Evolutionary conservation across 2,329 filamentous ascomycete genomes (phyloP).

Genomic region (Colletotrichum viniferum): DNA sequence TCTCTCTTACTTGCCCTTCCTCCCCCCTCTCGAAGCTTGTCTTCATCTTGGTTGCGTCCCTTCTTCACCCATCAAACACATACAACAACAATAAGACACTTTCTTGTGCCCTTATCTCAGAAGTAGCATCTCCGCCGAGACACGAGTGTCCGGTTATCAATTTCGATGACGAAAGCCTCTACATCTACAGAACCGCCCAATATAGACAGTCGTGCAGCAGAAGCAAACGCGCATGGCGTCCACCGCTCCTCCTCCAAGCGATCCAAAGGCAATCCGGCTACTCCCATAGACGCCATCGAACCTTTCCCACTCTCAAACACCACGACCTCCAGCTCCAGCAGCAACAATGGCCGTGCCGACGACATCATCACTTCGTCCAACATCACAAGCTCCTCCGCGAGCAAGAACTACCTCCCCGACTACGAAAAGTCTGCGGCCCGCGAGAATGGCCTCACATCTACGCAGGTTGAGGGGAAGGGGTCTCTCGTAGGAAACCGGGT

Average conservation of each 20-base stretch:
- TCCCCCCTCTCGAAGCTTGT: constrained; percentile 3
- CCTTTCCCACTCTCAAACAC: constrained; percentile 18
- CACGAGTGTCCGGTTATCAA: constrained; percentile 31
- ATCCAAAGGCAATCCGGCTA: constrained; percentile 37
- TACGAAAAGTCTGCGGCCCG: background rate
- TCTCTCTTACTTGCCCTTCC: constrained; percentile 1
- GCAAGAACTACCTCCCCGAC: constrained; percentile 26
- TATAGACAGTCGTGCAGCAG: constrained; percentile 61
- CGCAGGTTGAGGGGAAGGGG: constrained; percentile 60
- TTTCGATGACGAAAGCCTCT: constrained; percentile 68
- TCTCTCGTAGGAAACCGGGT: constrained; percentile 52
- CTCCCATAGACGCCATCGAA: constrained; percentile 13
- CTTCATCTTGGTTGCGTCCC: background rate
- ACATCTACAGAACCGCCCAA: constrained; percentile 56
- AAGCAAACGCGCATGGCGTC: constrained; percentile 60
- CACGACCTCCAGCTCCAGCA: background rate
- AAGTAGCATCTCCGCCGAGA: constrained; percentile 5
- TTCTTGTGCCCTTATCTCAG: background rate
- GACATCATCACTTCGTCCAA: constrained; percentile 21
- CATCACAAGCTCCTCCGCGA: constrained; percentile 26
- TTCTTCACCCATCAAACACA: background rate
- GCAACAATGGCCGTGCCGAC: constrained; percentile 11
- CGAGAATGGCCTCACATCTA: constrained; percentile 34
- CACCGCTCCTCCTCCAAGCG: constrained; percentile 38
- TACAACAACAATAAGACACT: background rate